phyloP scores from a whole-genome alignment of 2,329 filamentous ascomycete species.

The Rutstroemia sydowiana region DNA sequence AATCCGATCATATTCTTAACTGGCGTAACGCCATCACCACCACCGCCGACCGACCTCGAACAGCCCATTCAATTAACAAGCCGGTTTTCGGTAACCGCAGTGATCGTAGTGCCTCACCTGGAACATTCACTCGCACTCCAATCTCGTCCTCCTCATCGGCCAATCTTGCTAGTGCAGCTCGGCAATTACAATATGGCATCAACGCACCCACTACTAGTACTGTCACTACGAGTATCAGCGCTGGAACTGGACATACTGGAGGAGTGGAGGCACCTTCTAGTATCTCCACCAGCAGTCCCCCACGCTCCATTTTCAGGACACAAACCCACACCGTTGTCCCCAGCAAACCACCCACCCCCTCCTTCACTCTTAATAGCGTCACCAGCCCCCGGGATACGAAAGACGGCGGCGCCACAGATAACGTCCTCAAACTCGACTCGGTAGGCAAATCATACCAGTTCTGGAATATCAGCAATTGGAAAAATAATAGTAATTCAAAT shows the following conservation, averaged over 20 bases:
- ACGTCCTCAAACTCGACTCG: constrained; percentile 33
- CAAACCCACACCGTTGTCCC: background rate
- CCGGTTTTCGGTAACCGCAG: constrained; percentile 32
- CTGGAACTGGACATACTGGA: background rate
- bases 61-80: constrained; percentile 17
- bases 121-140: constrained; percentile 31
- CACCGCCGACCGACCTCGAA: constrained; percentile 35
- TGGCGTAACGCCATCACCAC: constrained; percentile 71
- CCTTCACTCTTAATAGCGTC: constrained; percentile 4
- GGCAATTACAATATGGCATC: constrained; percentile 24
- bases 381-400: background rate
- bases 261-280: constrained; percentile 15
- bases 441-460: constrained; percentile 41
- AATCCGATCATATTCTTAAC: constrained; percentile 70
- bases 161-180: constrained; percentile 24
- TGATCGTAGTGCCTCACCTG: constrained; percentile 49
- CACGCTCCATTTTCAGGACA: constrained; percentile 9
- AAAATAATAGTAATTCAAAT: constrained; percentile 10
- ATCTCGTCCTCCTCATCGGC: constrained; percentile 17
- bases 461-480: constrained; percentile 51
- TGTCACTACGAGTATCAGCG: background rate
- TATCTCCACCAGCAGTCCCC: constrained; percentile 24
- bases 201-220: constrained; percentile 11
- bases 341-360: constrained; percentile 7
- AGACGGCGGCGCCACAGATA: constrained; percentile 9